Evolutionary conservation across 192 early-diverging fungal genomes (phyloP), one percentile per base, ranked within the genome.

Genomic region (Dispira parvispora): DNA sequence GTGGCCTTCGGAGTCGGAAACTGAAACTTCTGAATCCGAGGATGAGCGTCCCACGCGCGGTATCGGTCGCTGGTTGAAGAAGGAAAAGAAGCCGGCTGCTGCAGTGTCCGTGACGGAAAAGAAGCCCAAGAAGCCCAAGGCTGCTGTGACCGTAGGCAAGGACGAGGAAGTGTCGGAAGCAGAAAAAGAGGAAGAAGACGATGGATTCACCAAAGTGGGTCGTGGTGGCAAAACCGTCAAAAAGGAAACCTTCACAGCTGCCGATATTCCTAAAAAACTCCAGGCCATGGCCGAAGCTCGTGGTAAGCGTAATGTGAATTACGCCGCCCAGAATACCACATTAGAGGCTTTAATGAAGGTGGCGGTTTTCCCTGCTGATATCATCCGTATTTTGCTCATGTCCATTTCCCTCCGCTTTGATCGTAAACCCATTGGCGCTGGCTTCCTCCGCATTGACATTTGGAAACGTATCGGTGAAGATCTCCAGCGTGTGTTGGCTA

Each of bases 261-360:
- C 88, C 45, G 84, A 87, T 62, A 72, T 99, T 52, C 88, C 89
- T 77, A 85, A 92, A 75, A 78, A 84, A 63, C 78, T 99, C 56
- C 70, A 68, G 47, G 87, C 89, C 64, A 74, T 96, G 27, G 56
- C 83, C 52, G 83, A 85, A 46, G 79, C 88, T 49, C 84, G 96
- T 66, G 96, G 96, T 46, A 93, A 94, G 77, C 96, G 92, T 88
- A 84, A 84, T 73, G 96, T 91, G 46, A 86, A 97, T 72, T 88
- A 89, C 71, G 66, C 77, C 38, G 82, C 78, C 61, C 84, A 88
- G 70, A 81, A 94, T 65, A 69, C 68, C 46, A 75, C 79, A 62
- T 70, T 97, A 42, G 75, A 86, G 66, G 65, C 61, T 21, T 69
- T 98, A 20, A 71, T 89, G 11, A 70, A 49, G 21, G 67, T 80